A percentile compares a stretch with the other conserved stretches of the same genome.
Evolutionary conservation across 768 basidiomycete genomes (phyloP).

Genomic region (Plicaturopsis crispa): DNA sequence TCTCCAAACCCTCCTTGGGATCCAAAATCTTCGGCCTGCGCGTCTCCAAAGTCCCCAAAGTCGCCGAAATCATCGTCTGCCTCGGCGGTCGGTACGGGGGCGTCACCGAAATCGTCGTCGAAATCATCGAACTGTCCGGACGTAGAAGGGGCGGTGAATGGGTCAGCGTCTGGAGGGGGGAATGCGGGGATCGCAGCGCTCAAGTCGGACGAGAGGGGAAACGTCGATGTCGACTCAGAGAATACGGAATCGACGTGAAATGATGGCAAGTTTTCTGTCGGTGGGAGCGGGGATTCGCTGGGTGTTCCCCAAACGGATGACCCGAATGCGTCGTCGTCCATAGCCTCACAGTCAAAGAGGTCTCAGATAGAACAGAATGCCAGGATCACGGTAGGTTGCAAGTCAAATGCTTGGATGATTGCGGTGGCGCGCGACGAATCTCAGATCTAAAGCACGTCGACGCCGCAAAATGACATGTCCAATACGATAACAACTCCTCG

Average conservation of each 20-base stretch:
- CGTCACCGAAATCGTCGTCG: slow-evolving; percentile 38
- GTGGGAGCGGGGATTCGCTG: slow-evolving; percentile 25
- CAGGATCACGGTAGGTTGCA: too few relatives aligned
- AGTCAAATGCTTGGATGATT: too few relatives aligned
- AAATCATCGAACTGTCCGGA: slow-evolving; percentile 45
- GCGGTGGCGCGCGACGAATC: too few relatives aligned
- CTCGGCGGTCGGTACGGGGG: slow-evolving; percentile 35
- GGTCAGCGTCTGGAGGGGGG: slow-evolving; percentile 12
- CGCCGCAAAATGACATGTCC: too few relatives aligned
- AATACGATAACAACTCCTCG: too few relatives aligned
- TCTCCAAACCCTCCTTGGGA: slow-evolving; percentile 28
- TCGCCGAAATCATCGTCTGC: slow-evolving; percentile 78
- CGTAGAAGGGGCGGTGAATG: slow-evolving; percentile 20
- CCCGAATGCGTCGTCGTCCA: slow-evolving; percentile 73
- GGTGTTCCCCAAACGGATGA: slow-evolving; percentile 66
- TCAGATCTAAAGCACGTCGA: too few relatives aligned
- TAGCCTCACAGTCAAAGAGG: too few relatives aligned
- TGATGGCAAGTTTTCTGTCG: slow-evolving; percentile 19
- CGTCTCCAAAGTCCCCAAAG: slow-evolving; percentile 83
- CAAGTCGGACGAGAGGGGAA: too few relatives aligned
- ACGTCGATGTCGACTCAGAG: too few relatives aligned
- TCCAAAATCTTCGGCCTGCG: slow-evolving; percentile 24
- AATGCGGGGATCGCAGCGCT: too few relatives aligned
- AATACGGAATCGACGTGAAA: too few relatives aligned
- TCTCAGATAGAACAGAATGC: too few relatives aligned